phyloP scores from a whole-genome alignment of 345 rosid genomes.

The Theobroma cacao region DNA sequence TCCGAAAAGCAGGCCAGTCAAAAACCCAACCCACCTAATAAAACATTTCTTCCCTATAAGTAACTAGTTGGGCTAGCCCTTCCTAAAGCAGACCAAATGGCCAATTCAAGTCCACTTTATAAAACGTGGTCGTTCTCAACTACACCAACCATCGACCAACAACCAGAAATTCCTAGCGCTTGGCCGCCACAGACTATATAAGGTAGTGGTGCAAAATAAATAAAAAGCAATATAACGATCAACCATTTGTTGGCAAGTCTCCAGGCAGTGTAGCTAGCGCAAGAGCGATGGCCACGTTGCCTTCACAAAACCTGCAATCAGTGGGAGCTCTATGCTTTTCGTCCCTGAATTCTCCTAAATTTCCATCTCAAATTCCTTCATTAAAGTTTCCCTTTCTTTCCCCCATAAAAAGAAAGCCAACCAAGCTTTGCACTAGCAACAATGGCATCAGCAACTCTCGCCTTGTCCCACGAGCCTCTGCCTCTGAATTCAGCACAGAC shows the following conservation, averaged over 20 bases:
- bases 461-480: conserved; percentile 35
- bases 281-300: conserved; percentile 23
- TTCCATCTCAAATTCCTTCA: conserved; percentile 1
- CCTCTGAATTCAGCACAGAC: conserved; percentile 29
- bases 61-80: not conserved
- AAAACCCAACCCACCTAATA: not conserved
- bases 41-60: too few relatives aligned
- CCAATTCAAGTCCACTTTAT: not conserved
- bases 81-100: not conserved
- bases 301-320: conserved; percentile 27
- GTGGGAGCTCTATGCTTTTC: conserved; percentile 16
- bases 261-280: not conserved
- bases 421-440: not conserved
- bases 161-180: not conserved
- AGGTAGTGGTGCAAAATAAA: too few relatives aligned
- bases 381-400: conserved; percentile 4
- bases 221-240: not conserved
- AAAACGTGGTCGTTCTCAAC: not conserved
- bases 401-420: conserved; percentile 1
- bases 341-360: conserved; percentile 11
- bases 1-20: not conserved
- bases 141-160: not conserved
- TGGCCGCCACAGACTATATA: not conserved
- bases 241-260: not conserved
- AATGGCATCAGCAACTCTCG: conserved; percentile 11